Conservation (phyloP, 805 yeast genomes). For the Starmerella vaccinii region DNA sequence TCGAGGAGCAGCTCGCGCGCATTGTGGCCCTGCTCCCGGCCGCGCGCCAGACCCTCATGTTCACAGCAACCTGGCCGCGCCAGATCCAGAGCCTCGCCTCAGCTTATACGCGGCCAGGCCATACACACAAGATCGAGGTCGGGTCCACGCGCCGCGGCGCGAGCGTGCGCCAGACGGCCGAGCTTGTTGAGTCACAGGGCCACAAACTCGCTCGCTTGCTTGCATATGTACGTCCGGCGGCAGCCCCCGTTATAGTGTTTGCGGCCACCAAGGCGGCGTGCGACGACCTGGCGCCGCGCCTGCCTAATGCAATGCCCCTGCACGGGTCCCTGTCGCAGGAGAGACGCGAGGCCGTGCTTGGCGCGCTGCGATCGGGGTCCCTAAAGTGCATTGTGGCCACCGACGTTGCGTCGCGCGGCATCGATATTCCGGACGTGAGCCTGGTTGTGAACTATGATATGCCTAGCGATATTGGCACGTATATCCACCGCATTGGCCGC, state of each 20-base stretch:
- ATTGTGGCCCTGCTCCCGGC: conserved; percentile 50
- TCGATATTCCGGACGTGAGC: conserved; percentile 80
- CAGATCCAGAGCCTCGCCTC: conserved; percentile 56
- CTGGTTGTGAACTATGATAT: conserved; percentile 80
- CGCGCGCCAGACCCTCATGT: conserved; percentile 67
- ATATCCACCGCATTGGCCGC: conserved; percentile 88
- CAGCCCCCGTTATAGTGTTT: conserved; percentile 55
- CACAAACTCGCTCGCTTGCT: conserved; percentile 30
- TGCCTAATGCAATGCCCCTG: conserved; percentile 47
- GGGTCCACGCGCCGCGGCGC: conserved; percentile 12
- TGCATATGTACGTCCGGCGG: conserved; percentile 30
- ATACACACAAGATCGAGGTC: conserved; percentile 40
- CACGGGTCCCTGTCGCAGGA: conserved; percentile 86
- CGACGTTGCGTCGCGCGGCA: conserved; percentile 92
- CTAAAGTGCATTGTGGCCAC: conserved; percentile 73
- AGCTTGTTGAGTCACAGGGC: conserved; percentile 31
- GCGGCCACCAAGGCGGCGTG: conserved; percentile 68
- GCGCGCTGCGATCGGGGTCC: conserved; percentile 44
- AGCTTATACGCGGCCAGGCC: conserved; percentile 57
- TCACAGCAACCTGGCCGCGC: conserved; percentile 85
- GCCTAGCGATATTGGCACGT: conserved; percentile 67
- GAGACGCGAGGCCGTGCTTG: conserved; percentile 69
- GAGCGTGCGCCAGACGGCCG: conserved; percentile 52
- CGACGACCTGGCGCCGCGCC: conserved; percentile 44
- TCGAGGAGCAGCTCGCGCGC: conserved; percentile 64